Evolutionary conservation across 2,329 filamentous ascomycete genomes (phyloP).

Genomic region (Diplodia seriata): DNA sequence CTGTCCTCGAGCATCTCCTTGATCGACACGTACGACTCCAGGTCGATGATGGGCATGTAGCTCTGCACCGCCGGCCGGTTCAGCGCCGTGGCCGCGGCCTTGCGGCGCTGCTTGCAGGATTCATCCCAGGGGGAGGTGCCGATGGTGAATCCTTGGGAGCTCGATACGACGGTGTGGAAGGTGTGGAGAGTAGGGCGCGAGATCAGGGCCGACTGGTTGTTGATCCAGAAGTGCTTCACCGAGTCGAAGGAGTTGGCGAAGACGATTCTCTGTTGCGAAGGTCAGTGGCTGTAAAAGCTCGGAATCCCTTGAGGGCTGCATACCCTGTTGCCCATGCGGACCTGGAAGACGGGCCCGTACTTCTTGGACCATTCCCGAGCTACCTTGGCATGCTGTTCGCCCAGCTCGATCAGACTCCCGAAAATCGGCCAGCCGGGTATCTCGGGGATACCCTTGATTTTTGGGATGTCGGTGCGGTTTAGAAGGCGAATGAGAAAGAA

Average conservation of each 20-base stretch:
- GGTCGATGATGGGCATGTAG: slow-evolving; percentile 83
- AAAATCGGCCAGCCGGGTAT: slow-evolving; percentile 57
- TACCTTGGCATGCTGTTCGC: slow-evolving; percentile 55
- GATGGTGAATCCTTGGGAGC: slow-evolving; percentile 80
- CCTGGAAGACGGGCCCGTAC: slow-evolving; percentile 59
- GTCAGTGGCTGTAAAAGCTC: background rate
- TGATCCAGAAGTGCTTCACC: slow-evolving; percentile 77
- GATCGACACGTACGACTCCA: slow-evolving; percentile 75
- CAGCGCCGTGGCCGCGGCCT: slow-evolving; percentile 78
- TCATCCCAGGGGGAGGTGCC: slow-evolving; percentile 86
- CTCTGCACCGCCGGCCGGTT: slow-evolving; percentile 77
- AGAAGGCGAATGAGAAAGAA: slow-evolving; percentile 52
- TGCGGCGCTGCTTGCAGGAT: slow-evolving; percentile 76
- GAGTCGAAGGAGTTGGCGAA: slow-evolving; percentile 81
- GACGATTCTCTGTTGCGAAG: slow-evolving; percentile 65
- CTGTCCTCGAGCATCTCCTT: slow-evolving; percentile 73
- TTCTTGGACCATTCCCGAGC: slow-evolving; percentile 56
- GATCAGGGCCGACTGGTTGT: slow-evolving; percentile 77
- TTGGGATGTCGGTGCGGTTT: slow-evolving; percentile 56
- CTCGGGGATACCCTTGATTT: slow-evolving; percentile 57
- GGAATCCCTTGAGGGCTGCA: slow-evolving; percentile 30
- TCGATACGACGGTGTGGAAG: slow-evolving; percentile 80
- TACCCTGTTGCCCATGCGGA: slow-evolving; percentile 70
- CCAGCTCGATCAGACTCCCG: slow-evolving; percentile 55
- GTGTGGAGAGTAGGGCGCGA: slow-evolving; percentile 81